Evolutionary conservation across 345 rosid species (phyloP).

Genomic region (Murraya paniculata): DNA sequence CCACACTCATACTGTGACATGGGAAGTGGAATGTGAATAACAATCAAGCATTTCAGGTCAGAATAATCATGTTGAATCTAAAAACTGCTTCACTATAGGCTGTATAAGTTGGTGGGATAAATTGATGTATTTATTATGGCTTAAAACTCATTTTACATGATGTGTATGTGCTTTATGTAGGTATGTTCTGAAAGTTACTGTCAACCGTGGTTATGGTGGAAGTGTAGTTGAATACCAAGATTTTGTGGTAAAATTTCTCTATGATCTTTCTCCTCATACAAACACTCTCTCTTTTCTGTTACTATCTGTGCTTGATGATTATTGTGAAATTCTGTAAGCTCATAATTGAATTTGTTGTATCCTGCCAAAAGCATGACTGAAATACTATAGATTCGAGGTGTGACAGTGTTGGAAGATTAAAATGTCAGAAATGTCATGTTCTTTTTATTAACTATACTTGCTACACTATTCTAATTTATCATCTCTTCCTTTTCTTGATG

Average conservation of each 20-base stretch:
- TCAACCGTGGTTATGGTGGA: conserved; percentile 87
- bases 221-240: conserved; percentile 93
- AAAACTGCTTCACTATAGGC: neutral
- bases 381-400: neutral
- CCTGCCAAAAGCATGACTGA: neutral
- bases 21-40: neutral
- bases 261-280: neutral
- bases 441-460: neutral
- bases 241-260: conserved; percentile 58
- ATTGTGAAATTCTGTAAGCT: neutral
- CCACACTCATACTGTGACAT: neutral
- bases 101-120: neutral
- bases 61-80: neutral
- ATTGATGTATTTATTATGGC: neutral
- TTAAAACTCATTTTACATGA: neutral
- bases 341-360: neutral
- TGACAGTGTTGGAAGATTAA: neutral
- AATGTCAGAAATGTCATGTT: neutral
- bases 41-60: neutral
- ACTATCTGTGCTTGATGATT: neutral
- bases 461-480: neutral
- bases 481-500: conserved; percentile 13
- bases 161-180: conserved; percentile 37
- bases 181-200: conserved; percentile 92
- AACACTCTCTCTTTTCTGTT: neutral